Evolutionary conservation across 2,329 filamentous ascomycete genomes (phyloP), one percentile per base, ranked within the genome.

Genomic region (Penicillium vulpinum): DNA sequence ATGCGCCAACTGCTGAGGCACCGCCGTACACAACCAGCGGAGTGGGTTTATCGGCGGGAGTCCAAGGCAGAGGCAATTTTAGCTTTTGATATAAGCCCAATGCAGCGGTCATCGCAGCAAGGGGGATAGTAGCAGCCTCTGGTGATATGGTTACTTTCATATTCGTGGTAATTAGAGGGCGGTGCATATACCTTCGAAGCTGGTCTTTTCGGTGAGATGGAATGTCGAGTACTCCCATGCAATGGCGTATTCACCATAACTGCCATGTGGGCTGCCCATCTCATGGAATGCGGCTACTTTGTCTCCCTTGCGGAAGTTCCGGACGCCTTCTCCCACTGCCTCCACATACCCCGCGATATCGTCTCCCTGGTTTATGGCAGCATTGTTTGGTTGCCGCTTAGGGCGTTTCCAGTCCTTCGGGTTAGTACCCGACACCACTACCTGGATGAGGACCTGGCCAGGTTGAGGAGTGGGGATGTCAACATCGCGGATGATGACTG

Each of bases 241-340:
- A 6, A 85, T 66, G 0, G 82, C 82, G 64, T 85, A 86, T 59
- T 86, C 83, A 2, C 81, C 84, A 59, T 79, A 86, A 31, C 74
- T 78, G 2, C 84, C 84, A n/a, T 76, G 72, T 0, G 78, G 74
- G 1, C 73, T 73, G 47, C 73, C 63, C 78, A 85, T 84, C 64
- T 82, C 69, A 47, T 79, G 77, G 58, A 78, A 75, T 0, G 73
- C 74, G 0, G 71, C 81, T 1, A 86, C 83, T 5, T 81, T 76
- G 61, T 86, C 83, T 18, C 84, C 84, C 2, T 74, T 70, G 53
- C 78, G 78, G 75, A 86, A 85, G 46, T 81, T 80, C 18, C 72
- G 75, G 2, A 85, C 82, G 26, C 77, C 74, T 4, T 75, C 67
- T 3, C 83, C 83, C 5, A 85, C 78, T 31, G 72, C 67, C 59